phyloP scores from a whole-genome alignment of 1,284 basidiomycete species.

The Moesziomyces globuligerus region DNA sequence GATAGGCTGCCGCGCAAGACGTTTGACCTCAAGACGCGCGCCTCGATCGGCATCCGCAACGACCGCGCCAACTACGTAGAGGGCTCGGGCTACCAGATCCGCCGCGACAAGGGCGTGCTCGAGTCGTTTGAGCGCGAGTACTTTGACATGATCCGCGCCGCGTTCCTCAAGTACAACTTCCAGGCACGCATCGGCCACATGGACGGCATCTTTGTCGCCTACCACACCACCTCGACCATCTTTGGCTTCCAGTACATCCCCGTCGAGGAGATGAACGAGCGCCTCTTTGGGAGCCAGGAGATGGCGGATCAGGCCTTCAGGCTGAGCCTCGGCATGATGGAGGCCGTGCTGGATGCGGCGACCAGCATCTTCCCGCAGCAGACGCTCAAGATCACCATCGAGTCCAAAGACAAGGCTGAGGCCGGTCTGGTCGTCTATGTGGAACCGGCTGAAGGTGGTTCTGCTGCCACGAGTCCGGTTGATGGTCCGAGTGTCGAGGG shows the following conservation, averaged over 20 bases:
- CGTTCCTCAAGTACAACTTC: constrained; percentile 95
- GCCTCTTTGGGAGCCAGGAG: constrained; percentile 76
- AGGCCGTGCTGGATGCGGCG: constrained; percentile 76
- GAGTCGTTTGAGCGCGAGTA: constrained; percentile 67
- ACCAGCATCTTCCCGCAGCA: constrained; percentile 73
- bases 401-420: constrained; percentile 33
- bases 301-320: constrained; percentile 81
- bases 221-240: constrained; percentile 87
- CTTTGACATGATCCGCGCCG: constrained; percentile 84
- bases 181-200: constrained; percentile 96
- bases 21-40: constrained; percentile 96
- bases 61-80: constrained; percentile 84
- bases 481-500: neutral
- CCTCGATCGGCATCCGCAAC: constrained; percentile 82
- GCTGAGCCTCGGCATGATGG: constrained; percentile 79
- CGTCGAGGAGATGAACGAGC: constrained; percentile 84
- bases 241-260: constrained; percentile 96
- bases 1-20: constrained; percentile 83
- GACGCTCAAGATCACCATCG: constrained; percentile 58
- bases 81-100: constrained; percentile 65
- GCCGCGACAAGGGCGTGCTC: constrained; percentile 53
- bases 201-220: constrained; percentile 95
- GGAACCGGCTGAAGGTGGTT: constrained; percentile 23
- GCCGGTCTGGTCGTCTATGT: constrained; percentile 52
- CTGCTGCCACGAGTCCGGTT: neutral